Base-by-base conservation (phyloP, 306 rosid genomes). In the Adenanthera pavonina region DNA sequence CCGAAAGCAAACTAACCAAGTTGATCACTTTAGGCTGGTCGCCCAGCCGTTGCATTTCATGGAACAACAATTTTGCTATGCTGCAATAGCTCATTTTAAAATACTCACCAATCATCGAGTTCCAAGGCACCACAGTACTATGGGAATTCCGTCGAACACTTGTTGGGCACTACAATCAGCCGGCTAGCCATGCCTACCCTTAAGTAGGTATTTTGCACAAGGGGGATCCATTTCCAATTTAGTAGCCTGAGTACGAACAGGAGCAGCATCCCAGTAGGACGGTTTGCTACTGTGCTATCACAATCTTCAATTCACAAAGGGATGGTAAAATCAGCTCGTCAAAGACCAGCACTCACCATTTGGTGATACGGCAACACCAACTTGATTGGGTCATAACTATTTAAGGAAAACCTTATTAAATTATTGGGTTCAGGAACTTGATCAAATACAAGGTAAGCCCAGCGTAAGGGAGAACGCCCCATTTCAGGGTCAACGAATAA, bases 101-200 rank as follows among this genome's bases (percentile, higher is more conserved):
- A 80, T 93, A 92, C 56, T 90, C 95, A 41, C 86, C 81, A 54
- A 92, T 87, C 88, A 94, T 90, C 13, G 89, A 89, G 77, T 92
- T 94, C 95, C 98, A 94, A 0, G 97, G 87, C 46, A 41, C 46
- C 46, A 92, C 65, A 9, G 89, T 90, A 79, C 77, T 88, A 1
- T 85, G 77, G 87, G 69, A 76, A 86, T 88, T 59, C 83, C 95
- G 75, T 92, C 92, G 51, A 94, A 92, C 91, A 94, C 46, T 36
- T 74, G 70, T 67, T 74, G 88, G 0, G 95, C 97, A 41, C 87
- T 77, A 6, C 3, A 54, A 88, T 54, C 61, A 82, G 65, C 77
- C 89, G 89, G 30, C 30, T 25, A 25, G 30, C 0, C 30, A 25
- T 25, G 30, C 30, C 30, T 25, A 25, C 30, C 30, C 74, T 76